Evolutionary conservation across 23 red algal species (phyloP), one percentile per base, ranked within the genome.

Genomic region (Gracilaria vermiculophylla): DNA sequence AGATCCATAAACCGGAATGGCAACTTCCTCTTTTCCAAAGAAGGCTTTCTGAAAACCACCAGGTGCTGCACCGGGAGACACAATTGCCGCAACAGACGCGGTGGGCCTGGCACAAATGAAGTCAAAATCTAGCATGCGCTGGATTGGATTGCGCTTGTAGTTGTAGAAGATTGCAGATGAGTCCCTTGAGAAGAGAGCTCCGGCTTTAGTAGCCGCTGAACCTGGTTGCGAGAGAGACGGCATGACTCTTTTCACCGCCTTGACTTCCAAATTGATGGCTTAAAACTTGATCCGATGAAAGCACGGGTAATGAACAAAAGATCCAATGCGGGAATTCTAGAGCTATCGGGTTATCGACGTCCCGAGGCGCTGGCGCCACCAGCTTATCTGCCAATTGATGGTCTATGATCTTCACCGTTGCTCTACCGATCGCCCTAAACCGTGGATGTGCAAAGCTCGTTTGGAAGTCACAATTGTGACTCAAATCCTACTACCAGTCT

Each of bases 61-160:
- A 51, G 87, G 71, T 19, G 78, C 50, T 7, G 93, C 89, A 51
- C 91, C 93, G 0, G 93, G 97, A 13, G 93, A 87, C 21, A 99
- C 93, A 52, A 99, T 91, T 36, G 92, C 92, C 20, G 97, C 97
- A 33, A 99, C 91, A 0, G 87, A 93, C 19, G 97, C 89, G 5
- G 69, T 80, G 20, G 78, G 32, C 20, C 97, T 89, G 40, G 88
- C 77, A 55, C 92, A 99, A 36, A 95, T 92, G 66, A 94, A 99
- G 71, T 99, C 97, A 72, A 99, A 99, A 71, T 99, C 97, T 32
- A 99, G 91, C 97, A 99, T 99, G 44, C 93, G 88, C 77, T 99
- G 97, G 58, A 99, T 83, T 17, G 97, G 93, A 67, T 87, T 81
- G 17, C 79, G 67, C 53, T 99, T 99, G 83, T 99, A 99, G 72